phyloP scores from a whole-genome alignment of 202 grass and related monocot species.

The Hordeum pubiflorum region DNA sequence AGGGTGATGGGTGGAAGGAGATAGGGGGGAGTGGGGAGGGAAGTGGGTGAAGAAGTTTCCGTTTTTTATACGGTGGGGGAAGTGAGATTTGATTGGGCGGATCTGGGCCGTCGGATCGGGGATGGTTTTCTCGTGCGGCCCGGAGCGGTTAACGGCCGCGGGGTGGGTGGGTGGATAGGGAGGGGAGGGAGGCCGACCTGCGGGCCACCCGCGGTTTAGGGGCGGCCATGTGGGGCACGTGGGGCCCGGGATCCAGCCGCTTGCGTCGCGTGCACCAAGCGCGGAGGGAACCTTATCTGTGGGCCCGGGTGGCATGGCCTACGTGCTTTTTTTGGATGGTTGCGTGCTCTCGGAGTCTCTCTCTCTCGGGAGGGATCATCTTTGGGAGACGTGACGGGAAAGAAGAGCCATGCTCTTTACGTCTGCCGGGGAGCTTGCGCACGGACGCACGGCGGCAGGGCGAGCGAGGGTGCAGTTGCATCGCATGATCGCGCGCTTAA shows the following conservation, averaged over 20 bases:
- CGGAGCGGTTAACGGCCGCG: conserved; percentile 49
- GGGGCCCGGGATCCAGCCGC: conserved; percentile 5
- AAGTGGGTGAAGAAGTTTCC: conserved; percentile 11
- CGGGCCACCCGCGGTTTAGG: conserved; percentile 15
- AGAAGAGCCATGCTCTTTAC: conserved; percentile 10
- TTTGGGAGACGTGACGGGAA: background rate
- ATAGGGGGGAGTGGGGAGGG: conserved; percentile 19
- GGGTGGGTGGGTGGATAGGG: background rate
- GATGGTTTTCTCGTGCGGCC: conserved; percentile 20
- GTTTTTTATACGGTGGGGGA: conserved; percentile 34
- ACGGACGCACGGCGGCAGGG: background rate
- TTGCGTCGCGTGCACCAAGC: background rate
- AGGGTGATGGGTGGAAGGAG: background rate
- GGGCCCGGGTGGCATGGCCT: background rate
- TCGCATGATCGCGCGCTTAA: too few species aligned
- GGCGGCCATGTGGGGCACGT: conserved; percentile 39
- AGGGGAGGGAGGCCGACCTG: conserved; percentile 20
- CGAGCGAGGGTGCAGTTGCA: too few species aligned
- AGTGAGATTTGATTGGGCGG: conserved; percentile 55
- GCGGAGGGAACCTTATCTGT: conserved; percentile 25
- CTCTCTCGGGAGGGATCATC: background rate
- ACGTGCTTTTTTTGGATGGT: background rate
- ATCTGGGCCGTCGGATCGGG: conserved; percentile 28
- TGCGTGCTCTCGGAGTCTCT: background rate
- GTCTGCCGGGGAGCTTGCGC: background rate